phyloP scores from a whole-genome alignment of 202 grass and related monocot species.

The Schoenoplectus tabernaemontani region DNA sequence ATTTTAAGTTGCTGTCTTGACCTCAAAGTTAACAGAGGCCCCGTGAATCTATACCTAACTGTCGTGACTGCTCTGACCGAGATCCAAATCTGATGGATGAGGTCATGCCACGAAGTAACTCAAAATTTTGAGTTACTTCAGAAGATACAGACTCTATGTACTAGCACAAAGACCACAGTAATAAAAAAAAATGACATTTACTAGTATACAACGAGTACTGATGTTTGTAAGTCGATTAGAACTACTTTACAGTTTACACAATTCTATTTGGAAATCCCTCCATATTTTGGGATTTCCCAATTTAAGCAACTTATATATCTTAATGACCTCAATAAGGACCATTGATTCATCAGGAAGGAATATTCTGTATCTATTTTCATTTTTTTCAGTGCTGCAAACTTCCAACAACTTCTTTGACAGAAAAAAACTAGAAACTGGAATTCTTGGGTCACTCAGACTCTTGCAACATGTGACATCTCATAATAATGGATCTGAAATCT shows the following conservation, averaged over 20 bases:
- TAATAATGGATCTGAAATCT: constrained; percentile 67
- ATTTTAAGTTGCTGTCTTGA: too few species aligned
- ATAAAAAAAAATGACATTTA: background rate
- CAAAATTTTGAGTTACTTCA: too few species aligned
- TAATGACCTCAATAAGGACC: background rate
- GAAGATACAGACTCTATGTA: too few species aligned
- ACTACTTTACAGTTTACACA: background rate
- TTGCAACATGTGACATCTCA: constrained; percentile 77
- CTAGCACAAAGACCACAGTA: background rate
- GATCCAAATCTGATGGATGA: too few species aligned
- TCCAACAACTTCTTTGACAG: background rate
- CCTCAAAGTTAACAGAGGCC: too few species aligned
- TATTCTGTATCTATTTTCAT: too few species aligned
- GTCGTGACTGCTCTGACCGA: too few species aligned
- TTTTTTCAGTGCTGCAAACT: background rate
- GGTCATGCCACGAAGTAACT: too few species aligned
- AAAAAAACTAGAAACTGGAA: background rate
- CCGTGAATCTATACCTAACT: too few species aligned
- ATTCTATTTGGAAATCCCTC: background rate
- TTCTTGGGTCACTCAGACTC: constrained; percentile 24
- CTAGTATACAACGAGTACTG: background rate
- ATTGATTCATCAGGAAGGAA: background rate
- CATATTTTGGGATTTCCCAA: background rate
- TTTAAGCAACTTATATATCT: background rate
- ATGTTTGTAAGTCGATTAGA: background rate